Evolutionary conservation across 1,139 yeast genomes (phyloP), one percentile per base, ranked within the genome.

Genomic region (Hanseniaspora sp.): DNA sequence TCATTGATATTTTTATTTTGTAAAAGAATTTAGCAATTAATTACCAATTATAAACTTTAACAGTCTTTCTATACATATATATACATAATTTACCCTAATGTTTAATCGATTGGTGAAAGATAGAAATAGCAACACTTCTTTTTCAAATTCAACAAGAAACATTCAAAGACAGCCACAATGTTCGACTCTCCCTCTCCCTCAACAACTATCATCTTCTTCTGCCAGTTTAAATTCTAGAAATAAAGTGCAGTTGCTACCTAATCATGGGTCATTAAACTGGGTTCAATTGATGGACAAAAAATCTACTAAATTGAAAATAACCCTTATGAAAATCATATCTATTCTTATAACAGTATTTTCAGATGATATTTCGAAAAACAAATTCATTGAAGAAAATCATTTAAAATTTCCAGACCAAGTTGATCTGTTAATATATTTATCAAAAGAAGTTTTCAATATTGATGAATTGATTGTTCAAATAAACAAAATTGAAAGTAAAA

Each of bases 211-310:
- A 1, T 7, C 40, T 15, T 11, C 46, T 15, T 23, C 18, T n/a
- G n/a, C n/a, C n/a, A n/a, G 30, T 17, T 8, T 35, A 35, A n/a
- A 13, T 7, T 28, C 41, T 8, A 59, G 67, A 35, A 59, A 59
- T 11, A 66, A 65, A 54, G 66, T 66, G 17, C 61, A 55, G 23
- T 56, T 67, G 35, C 58, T 62, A 37, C 68, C 68, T 1, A 69
- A 69, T 1, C 66, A 64, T 43, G 64, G 69, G 34, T 64, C 69
- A 0, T 48, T 67, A 40, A 69, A 66, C 55, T 67, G 70, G 70
- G 60, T 61, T 37, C 62, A 59, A 7, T 45, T 64, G 15, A 58
- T 56, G 7, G 51, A 55, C 3, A 56, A 48, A 12, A 57, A 57
- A 28, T 62, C 63, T 18, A 53, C 40, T 23, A 55, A 54, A 29